These are phyloP conservation scores for Centrapalus pauciflorus DNA, from an alignment of 129 eudicot species.

Conservation along the genomic window DNA sequence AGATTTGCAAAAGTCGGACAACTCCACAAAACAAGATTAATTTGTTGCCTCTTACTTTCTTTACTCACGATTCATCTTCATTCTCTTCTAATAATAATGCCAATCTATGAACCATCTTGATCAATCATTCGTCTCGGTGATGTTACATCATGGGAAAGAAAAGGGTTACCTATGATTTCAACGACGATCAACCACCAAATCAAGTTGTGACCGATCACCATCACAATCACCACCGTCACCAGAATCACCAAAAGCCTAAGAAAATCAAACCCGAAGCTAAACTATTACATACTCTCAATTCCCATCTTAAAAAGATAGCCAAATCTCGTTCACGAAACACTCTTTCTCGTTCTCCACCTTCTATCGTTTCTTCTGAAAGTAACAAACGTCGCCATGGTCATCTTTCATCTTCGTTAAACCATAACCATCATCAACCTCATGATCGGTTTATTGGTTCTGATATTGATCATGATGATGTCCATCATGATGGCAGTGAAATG, in stretches of 20 bases:
- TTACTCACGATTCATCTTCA: not conserved
- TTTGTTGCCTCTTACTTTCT: constrained; percentile 8
- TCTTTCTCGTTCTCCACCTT: not conserved
- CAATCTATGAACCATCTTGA: not conserved
- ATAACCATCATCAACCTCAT: constrained; percentile 1
- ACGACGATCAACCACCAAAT: constrained; percentile 15
- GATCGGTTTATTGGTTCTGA: constrained; percentile 19
- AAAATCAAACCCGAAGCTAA: constrained; percentile 31
- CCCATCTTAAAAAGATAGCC: constrained; percentile 36
- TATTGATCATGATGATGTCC: not conserved
- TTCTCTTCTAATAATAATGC: constrained; percentile 1
- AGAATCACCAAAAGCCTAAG: constrained; percentile 20
- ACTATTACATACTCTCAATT: constrained; percentile 34
- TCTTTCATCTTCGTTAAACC: constrained; percentile 2
- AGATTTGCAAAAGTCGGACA: constrained; percentile 19
- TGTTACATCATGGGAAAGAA: constrained; percentile 36
- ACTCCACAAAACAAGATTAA: constrained; percentile 16
- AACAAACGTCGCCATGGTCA: not conserved
- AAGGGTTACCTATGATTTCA: constrained; percentile 26
- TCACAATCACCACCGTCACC: constrained; percentile 13
- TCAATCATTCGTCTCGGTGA: constrained; percentile 7
- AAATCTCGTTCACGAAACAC: constrained; percentile 28
- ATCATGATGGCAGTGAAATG: constrained; percentile 4
- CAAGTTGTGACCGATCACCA: constrained; percentile 10
- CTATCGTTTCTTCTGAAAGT: not conserved